Conservation (phyloP, 1,284 basidiomycete genomes). For the Cryptococcus jaspeensis region DNA sequence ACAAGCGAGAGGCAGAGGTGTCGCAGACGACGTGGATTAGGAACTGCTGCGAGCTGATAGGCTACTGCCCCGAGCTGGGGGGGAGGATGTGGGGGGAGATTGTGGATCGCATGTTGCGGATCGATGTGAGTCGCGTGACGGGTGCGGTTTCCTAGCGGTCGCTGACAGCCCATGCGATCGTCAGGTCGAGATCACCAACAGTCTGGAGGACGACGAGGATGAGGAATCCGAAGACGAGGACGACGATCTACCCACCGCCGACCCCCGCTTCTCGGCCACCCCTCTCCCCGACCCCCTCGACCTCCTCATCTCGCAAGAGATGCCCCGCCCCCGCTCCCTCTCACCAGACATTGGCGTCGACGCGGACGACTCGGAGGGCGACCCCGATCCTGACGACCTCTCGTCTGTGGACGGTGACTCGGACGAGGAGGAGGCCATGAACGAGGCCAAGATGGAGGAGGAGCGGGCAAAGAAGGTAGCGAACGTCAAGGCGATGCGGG, state of each 20-base stretch:
- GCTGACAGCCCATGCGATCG: no score
- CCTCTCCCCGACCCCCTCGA: slow-evolving; percentile 75
- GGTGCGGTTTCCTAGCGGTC: neutral
- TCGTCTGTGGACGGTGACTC: slow-evolving; percentile 56
- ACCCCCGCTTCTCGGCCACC: slow-evolving; percentile 5
- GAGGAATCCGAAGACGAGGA: slow-evolving; percentile 59
- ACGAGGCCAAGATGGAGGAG: slow-evolving; percentile 52
- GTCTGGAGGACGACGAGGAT: slow-evolving; percentile 86
- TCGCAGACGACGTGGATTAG: slow-evolving; percentile 88
- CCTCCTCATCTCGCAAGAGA: slow-evolving; percentile 65
- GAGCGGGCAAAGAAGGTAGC: slow-evolving; percentile 61
- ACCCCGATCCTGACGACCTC: slow-evolving; percentile 50
- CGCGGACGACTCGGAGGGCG: slow-evolving; percentile 59
- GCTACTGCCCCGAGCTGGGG: slow-evolving; percentile 85
- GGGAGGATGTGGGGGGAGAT: slow-evolving; percentile 82
- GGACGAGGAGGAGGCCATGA: slow-evolving; percentile 58
- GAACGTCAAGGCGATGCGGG: slow-evolving; percentile 75
- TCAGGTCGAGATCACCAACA: slow-evolving; percentile 94
- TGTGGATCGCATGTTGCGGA: slow-evolving; percentile 86
- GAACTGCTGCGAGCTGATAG: slow-evolving; percentile 79
- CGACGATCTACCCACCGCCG: slow-evolving; percentile 29
- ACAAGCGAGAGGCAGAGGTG: slow-evolving; percentile 81
- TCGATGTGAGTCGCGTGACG: slow-evolving; percentile 68
- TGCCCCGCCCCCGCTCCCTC: slow-evolving; percentile 31
- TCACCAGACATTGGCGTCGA: slow-evolving; percentile 53